Conservation (phyloP, 75 land plant species). For the Pseudotsuga menziesii region DNA sequence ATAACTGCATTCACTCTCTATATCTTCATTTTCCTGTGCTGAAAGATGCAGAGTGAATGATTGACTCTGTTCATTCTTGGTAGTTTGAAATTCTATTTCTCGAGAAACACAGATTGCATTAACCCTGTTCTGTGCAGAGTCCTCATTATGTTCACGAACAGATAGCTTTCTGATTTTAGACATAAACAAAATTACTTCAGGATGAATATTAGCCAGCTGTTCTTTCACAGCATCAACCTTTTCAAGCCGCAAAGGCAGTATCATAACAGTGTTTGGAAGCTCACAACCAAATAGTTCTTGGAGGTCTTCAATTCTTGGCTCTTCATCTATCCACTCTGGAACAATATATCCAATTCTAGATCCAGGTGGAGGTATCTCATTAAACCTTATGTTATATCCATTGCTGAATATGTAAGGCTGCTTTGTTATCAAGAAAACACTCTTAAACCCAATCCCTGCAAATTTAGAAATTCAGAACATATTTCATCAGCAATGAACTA, state of each 20-base stretch:
- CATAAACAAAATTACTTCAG: conserved; percentile 54
- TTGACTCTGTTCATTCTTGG: neutral
- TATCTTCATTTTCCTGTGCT: neutral
- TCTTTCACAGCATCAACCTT: conserved; percentile 45
- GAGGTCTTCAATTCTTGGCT: conserved; percentile 34
- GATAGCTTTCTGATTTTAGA: conserved; percentile 45
- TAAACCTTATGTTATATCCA: conserved; percentile 61
- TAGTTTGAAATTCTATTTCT: conserved; percentile 14
- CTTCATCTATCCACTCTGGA: conserved; percentile 63
- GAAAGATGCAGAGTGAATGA: neutral
- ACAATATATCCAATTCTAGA: conserved; percentile 45
- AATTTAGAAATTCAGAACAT: too few relatives aligned
- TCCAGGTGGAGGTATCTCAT: conserved; percentile 35
- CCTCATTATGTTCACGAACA: conserved; percentile 30
- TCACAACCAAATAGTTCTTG: conserved; percentile 15
- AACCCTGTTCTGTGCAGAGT: conserved; percentile 19
- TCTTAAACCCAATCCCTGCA: conserved; percentile 82
- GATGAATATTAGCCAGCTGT: conserved; percentile 41
- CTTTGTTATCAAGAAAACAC: conserved; percentile 53
- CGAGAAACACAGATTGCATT: conserved; percentile 29
- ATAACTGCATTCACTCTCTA: conserved; percentile 21
- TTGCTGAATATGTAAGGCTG: conserved; percentile 68
- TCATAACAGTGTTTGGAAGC: conserved; percentile 45
- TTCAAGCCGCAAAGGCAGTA: conserved; percentile 52
- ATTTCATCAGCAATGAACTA: too few relatives aligned